A percentile compares a stretch with the other conserved stretches of the same genome.
phyloP scores from a whole-genome alignment of 768 basidiomycete species.

The Dacryopinax primogenitus region DNA sequence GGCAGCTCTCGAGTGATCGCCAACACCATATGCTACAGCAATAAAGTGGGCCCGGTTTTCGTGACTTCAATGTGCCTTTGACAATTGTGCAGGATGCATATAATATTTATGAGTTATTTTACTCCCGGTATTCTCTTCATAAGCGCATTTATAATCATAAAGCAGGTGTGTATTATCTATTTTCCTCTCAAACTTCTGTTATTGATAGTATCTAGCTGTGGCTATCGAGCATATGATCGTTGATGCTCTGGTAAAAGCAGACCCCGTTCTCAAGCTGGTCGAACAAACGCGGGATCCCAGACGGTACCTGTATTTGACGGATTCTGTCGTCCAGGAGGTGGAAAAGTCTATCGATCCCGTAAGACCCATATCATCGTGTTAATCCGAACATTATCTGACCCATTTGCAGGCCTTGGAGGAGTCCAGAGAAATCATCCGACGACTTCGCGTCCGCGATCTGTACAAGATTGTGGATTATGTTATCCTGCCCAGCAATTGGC shows the following conservation, averaged over 20 bases:
- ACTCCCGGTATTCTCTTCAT: slow-evolving; percentile 65
- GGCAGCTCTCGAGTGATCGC: slow-evolving; percentile 62
- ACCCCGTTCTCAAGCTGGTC: slow-evolving; percentile 50
- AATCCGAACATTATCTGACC: neutral
- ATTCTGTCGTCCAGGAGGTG: slow-evolving; percentile 50
- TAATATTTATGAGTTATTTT: slow-evolving; percentile 59
- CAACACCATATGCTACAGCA: slow-evolving; percentile 63
- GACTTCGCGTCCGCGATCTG: slow-evolving; percentile 49
- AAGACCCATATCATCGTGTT: slow-evolving; percentile 16
- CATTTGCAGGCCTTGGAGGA: slow-evolving; percentile 41
- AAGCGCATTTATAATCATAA: slow-evolving; percentile 77
- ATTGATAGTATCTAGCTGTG: slow-evolving; percentile 37
- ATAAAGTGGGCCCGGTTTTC: slow-evolving; percentile 28
- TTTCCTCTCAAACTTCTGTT: neutral
- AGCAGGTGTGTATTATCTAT: slow-evolving; percentile 36
- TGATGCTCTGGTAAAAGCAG: slow-evolving; percentile 59
- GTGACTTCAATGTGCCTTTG: neutral
- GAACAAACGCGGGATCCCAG: slow-evolving; percentile 43
- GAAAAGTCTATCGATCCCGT: slow-evolving; percentile 43
- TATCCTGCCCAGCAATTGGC: slow-evolving; percentile 31
- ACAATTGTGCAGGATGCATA: slow-evolving; percentile 44
- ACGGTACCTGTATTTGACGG: slow-evolving; percentile 52
- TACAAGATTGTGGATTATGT: slow-evolving; percentile 61
- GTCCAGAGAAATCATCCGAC: slow-evolving; percentile 48
- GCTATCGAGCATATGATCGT: slow-evolving; percentile 78